phyloP scores from a whole-genome alignment of 768 basidiomycete species.

The Podaxis sp. region DNA sequence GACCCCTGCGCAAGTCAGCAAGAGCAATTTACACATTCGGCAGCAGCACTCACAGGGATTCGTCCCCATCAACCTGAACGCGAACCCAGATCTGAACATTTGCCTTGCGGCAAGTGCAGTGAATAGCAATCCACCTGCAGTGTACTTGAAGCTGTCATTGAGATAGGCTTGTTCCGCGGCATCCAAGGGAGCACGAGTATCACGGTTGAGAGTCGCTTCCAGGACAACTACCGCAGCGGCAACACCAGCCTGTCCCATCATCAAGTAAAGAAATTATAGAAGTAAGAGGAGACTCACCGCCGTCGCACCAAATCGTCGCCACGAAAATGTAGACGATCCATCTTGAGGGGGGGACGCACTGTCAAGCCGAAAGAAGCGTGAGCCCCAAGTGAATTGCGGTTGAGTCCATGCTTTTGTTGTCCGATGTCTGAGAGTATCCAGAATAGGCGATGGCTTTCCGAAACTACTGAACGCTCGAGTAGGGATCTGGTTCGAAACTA shows the following conservation, averaged over 20 bases:
- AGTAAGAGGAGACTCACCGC: background rate
- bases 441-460: slow-evolving; percentile 2
- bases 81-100: slow-evolving; percentile 67
- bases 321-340: slow-evolving; percentile 1
- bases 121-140: slow-evolving; percentile 73
- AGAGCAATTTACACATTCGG: background rate
- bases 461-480: slow-evolving; percentile 3
- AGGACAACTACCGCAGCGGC: slow-evolving; percentile 67
- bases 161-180: slow-evolving; percentile 65
- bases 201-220: slow-evolving; percentile 71
- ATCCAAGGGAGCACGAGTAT: slow-evolving; percentile 70
- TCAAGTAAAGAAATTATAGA: background rate
- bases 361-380: background rate
- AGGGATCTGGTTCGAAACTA: background rate
- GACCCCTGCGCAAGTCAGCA: slow-evolving; percentile 52
- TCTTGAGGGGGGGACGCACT: background rate
- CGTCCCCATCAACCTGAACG: slow-evolving; percentile 75
- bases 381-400: background rate
- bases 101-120: slow-evolving; percentile 81
- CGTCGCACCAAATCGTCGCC: slow-evolving; percentile 9
- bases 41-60: slow-evolving; percentile 67
- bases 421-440: background rate
- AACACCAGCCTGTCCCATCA: slow-evolving; percentile 57
- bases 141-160: slow-evolving; percentile 80
- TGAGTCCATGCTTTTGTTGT: slow-evolving; percentile 2